Percentiles rank a stretch among this genome's conserved stretches.
Conservation (phyloP, 495 filamentous ascomycete genomes). For the Penicillium fimorum region DNA sequence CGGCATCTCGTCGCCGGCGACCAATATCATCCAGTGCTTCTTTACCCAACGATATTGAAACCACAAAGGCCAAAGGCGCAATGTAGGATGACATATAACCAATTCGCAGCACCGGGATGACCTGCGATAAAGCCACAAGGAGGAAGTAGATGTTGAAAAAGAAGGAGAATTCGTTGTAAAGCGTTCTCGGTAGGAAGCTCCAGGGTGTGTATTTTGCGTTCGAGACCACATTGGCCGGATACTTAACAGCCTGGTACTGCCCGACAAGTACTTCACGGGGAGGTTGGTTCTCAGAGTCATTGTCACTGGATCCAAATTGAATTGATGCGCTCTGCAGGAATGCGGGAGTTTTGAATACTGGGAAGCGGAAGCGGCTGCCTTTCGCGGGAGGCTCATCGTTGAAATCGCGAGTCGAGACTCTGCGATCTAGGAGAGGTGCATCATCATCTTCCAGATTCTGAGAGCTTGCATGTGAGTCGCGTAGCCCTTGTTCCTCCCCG, state of each 20-base stretch:
- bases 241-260: constrained; percentile 42
- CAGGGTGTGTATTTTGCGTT: constrained; percentile 98
- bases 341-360: constrained; percentile 27
- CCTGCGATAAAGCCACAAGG: constrained; percentile 89
- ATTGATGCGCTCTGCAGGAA: constrained; percentile 23
- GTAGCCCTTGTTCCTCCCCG: constrained; percentile 38
- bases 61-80: constrained; percentile 86
- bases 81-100: constrained; percentile 95
- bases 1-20: constrained; percentile 78
- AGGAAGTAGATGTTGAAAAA: constrained; percentile 99
- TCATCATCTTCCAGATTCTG: constrained; percentile 57
- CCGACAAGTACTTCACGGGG: constrained; percentile 46
- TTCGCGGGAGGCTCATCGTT: constrained; percentile 28
- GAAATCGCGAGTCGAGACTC: constrained; percentile 32
- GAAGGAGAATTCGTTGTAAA: constrained; percentile 99
- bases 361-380: constrained; percentile 30
- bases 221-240: constrained; percentile 74
- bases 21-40: constrained; percentile 94
- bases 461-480: constrained; percentile 49
- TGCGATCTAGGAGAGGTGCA: constrained; percentile 58
- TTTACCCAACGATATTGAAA: constrained; percentile 88
- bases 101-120: constrained; percentile 82
- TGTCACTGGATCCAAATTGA: constrained; percentile 15
- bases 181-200: constrained; percentile 88
- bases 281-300: constrained; percentile 31